Conservation (phyloP, 257 asterid genomes). For the Verbascum thapsus region DNA sequence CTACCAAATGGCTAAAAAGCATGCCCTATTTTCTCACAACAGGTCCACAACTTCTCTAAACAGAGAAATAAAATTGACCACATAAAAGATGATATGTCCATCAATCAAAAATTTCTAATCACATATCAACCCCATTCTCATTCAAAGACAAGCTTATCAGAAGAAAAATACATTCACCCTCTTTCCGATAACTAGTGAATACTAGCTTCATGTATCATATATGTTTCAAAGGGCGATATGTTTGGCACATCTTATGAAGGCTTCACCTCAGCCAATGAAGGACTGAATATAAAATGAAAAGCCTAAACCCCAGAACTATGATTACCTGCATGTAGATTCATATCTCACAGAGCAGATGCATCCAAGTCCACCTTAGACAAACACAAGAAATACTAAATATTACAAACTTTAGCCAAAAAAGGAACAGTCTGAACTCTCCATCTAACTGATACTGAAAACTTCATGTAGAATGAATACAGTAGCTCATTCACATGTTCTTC, state of each 20-base stretch:
- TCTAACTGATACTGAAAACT: slow-evolving; percentile 18
- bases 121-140: background rate
- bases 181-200: background rate
- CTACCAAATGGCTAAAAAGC: slow-evolving; percentile 5
- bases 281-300: slow-evolving; percentile 20
- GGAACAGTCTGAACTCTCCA: slow-evolving; percentile 1
- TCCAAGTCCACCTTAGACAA: slow-evolving; percentile 78
- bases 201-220: background rate
- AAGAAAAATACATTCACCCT: background rate
- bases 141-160: slow-evolving; percentile 1
- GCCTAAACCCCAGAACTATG: slow-evolving; percentile 22
- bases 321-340: slow-evolving; percentile 88
- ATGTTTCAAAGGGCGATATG: background rate
- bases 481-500: background rate
- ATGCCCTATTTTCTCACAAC: background rate
- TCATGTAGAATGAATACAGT: slow-evolving; percentile 9
- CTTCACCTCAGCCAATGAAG: slow-evolving; percentile 16
- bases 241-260: slow-evolving; percentile 21
- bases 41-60: background rate
- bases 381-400: slow-evolving; percentile 21
- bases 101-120: slow-evolving; percentile 3
- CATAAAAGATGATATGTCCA: slow-evolving; percentile 1
- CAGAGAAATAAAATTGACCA: slow-evolving; percentile 1
- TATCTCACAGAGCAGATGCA: slow-evolving; percentile 83
- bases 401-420: slow-evolving; percentile 16